Percentiles rank a stretch among this genome's conserved stretches.
Evolutionary conservation across 23 red algal species (phyloP).

Genomic region (Gracilaria gracilis): DNA sequence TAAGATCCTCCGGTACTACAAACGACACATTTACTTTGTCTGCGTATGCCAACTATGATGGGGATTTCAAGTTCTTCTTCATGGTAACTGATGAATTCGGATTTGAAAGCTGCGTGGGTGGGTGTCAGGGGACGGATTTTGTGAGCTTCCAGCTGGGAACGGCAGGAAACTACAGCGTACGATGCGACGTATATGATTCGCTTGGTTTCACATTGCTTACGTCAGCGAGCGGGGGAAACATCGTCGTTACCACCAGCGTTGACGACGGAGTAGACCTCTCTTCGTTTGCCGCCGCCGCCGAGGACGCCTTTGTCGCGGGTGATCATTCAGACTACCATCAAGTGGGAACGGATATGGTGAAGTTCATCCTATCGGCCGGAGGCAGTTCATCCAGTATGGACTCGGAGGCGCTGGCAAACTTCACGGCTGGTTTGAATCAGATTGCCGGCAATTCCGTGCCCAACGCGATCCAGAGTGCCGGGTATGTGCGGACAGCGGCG

Average conservation of each 20-base stretch:
- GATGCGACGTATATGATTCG: slow-evolving; percentile 64
- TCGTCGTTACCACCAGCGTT: neutral
- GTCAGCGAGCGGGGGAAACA: slow-evolving; percentile 45
- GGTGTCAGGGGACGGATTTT: slow-evolving; percentile 61
- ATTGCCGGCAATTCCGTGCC: slow-evolving; percentile 68
- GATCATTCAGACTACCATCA: slow-evolving; percentile 70
- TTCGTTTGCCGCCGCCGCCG: slow-evolving; percentile 21
- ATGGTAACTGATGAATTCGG: slow-evolving; percentile 59
- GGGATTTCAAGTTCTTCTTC: slow-evolving; percentile 81
- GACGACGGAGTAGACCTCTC: neutral
- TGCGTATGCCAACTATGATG: slow-evolving; percentile 70
- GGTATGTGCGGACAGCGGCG: slow-evolving; percentile 61
- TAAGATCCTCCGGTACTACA: slow-evolving; percentile 35
- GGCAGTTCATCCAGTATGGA: slow-evolving; percentile 13
- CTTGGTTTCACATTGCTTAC: slow-evolving; percentile 55
- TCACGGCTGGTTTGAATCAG: slow-evolving; percentile 58
- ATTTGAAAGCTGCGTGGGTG: slow-evolving; percentile 59
- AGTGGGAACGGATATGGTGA: slow-evolving; percentile 70
- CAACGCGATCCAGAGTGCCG: slow-evolving; percentile 65
- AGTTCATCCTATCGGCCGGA: slow-evolving; percentile 50
- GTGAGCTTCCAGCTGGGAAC: slow-evolving; percentile 55
- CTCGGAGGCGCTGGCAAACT: slow-evolving; percentile 65
- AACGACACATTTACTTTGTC: slow-evolving; percentile 52
- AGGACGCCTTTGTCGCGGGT: slow-evolving; percentile 54
- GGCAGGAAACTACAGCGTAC: slow-evolving; percentile 55